Evolutionary conservation across 2,329 filamentous ascomycete genomes (phyloP), one percentile per base, ranked within the genome.

Genomic region (Westerdykella aurantiaca): DNA sequence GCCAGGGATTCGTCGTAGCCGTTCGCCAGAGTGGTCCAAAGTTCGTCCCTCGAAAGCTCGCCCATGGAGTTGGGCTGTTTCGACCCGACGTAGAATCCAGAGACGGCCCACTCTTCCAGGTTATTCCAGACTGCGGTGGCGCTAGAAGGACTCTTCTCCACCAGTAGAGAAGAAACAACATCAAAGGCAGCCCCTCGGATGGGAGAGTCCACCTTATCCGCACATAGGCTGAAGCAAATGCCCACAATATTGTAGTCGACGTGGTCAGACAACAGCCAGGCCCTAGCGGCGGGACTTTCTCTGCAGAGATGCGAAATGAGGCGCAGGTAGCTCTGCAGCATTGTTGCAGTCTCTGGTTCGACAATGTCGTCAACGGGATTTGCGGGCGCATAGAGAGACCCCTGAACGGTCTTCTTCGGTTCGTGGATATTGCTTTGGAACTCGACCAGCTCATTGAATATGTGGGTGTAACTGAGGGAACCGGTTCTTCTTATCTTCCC

Each of bases 261-360:
- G 45, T 80, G 72, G 34, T 81, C 77, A 16, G 33, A 14, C 17
- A 94, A 71, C 46, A 97, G 75, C 73, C 85, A 95, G 29, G 78
- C 70, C 39, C 91, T 79, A 1, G 88, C 85, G 16, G 75, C 72
- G 46, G 78, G 74, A 58, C 88, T 95, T 60, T 91, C 82, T 17
- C 78, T 76, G 49, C 85, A 83, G 9, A 98, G 73, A 64, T 94
- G 88, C 3, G 88, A 81, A 56, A 95, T 86, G 5, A 98, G 77
- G 23, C 91, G 82, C 41, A 98, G 75, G 63, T 97, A 97, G 55
- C 88, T 91, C 61, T 96, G 89, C 22, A 98, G 76, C 88, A 98
- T 96, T 69, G 95, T 86, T n/a, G 85, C 83, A 34, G 88, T 94
- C 66, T 98, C 94, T 4, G 89, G 87, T 61, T 96, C 91, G 22